Base-by-base conservation (phyloP, 441 rosid species). In the Adansonia rubrostipa region DNA sequence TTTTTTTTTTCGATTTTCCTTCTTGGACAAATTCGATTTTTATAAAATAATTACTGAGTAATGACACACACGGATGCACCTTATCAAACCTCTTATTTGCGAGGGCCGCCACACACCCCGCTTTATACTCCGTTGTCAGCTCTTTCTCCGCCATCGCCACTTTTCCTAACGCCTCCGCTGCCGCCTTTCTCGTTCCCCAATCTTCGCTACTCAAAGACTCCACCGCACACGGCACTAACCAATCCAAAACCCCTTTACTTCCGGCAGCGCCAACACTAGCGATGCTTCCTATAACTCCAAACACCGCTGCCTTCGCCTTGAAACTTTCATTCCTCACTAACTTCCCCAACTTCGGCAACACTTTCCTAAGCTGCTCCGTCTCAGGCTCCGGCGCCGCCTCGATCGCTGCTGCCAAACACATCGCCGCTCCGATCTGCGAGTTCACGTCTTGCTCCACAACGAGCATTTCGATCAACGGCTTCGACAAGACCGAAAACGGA, bases 171-270 rank as follows among this genome's bases (percentile, higher is more conserved):
- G 90, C 93, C 88, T 92, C 96, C 33, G 99, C 97, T 0, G 98
- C 92, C 2, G 97, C 91, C 72, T 92, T 96, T 84, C 99, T 90
- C 73, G 95, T 84, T 48, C 91, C 84, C 99, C 98, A 95, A 79
- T 93, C 98, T 20, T 90, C 94, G 24, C 88, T 81, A 66, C 97
- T 86, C 82, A 93, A 80, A 54, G 91, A 90, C 64, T 90, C 97
- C 36, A 87, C 78, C 80, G 88, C 77, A 70, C 88, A 90, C 19
- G 97, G 92, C 74, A 96, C 91, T 28, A 96, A 79, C 92, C 89
- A 92, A 67, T 89, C 93, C 89, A 96, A 78, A 47, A 85, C 85
- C 19, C 85, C 88, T 63, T 85, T 91, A 47, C 88, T 85, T 62
- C 87, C 81, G 0, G 93, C 97, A 2, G 93, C 98, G 0, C 97